These are phyloP conservation scores for Fusarium burgessii DNA, from an alignment of 2,329 filamentous ascomycete species.

Conservation along the genomic window DNA sequence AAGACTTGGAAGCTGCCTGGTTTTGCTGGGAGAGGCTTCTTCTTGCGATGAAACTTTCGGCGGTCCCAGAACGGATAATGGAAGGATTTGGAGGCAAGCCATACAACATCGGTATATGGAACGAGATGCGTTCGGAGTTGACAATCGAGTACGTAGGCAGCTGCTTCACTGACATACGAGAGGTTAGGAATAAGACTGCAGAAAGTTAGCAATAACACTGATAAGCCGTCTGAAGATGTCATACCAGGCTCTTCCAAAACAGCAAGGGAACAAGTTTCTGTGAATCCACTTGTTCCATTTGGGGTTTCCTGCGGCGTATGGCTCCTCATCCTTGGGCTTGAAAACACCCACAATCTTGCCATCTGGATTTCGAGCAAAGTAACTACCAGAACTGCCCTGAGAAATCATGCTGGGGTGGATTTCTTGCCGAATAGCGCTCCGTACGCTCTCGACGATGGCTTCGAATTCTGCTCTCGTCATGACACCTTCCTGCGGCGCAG, in stretches of 20 bases:
- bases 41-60: slow-evolving; percentile 86
- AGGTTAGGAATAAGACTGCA: slow-evolving; percentile 89
- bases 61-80: slow-evolving; percentile 99
- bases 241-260: slow-evolving; percentile 90
- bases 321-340: slow-evolving; percentile 99
- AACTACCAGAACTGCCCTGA: slow-evolving; percentile 96
- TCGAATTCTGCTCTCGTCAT: slow-evolving; percentile 89
- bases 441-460: slow-evolving; percentile 88
- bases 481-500: slow-evolving; percentile 71
- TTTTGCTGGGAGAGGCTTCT: slow-evolving; percentile 88
- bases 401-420: slow-evolving; percentile 96
- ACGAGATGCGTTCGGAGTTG: slow-evolving; percentile 92
- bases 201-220: slow-evolving; percentile 26
- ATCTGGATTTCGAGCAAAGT: slow-evolving; percentile 91
- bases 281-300: slow-evolving; percentile 99
- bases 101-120: slow-evolving; percentile 95
- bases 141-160: slow-evolving; percentile 92
- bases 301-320: slow-evolving; percentile 94
- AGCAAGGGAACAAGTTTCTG: slow-evolving; percentile 95
- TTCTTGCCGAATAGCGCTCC: slow-evolving; percentile 87
- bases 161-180: slow-evolving; percentile 97
- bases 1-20: slow-evolving; percentile 98
- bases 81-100: slow-evolving; percentile 94
- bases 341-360: slow-evolving; percentile 98
- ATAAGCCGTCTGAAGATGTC: slow-evolving; percentile 37